phyloP scores from a whole-genome alignment of 305 asterid species.

The Solanum hybrid region DNA sequence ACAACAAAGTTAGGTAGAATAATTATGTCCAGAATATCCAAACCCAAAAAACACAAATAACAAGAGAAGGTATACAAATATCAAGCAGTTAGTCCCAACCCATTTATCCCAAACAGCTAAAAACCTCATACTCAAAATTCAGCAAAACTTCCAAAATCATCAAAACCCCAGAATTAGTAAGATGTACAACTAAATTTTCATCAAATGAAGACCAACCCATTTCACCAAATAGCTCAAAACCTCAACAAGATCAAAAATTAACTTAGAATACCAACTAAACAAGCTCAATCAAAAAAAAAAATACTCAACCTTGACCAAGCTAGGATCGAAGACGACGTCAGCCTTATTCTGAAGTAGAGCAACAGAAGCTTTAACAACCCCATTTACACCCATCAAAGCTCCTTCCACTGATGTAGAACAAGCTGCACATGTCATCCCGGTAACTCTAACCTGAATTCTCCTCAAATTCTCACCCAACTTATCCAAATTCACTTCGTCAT shows the following conservation, averaged over 20 bases:
- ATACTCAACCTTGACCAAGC: constrained; percentile 45
- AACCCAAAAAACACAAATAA: neutral
- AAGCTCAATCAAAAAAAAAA: neutral
- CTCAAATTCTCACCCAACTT: constrained; percentile 29
- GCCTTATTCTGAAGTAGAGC: constrained; percentile 95
- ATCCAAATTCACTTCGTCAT: constrained; percentile 30
- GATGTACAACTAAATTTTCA: neutral
- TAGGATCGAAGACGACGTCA: constrained; percentile 66
- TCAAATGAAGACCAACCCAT: neutral
- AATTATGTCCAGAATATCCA: neutral
- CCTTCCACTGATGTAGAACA: constrained; percentile 91
- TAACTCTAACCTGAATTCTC: constrained; percentile 69
- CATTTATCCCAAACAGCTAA: neutral
- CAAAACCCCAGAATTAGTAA: neutral
- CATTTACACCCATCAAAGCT: constrained; percentile 56
- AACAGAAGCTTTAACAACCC: constrained; percentile 82
- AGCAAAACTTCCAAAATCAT: neutral
- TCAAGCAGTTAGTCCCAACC: neutral
- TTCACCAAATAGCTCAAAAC: neutral
- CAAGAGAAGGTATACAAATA: neutral
- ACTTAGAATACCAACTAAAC: neutral
- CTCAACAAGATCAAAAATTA: neutral
- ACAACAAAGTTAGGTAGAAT: neutral
- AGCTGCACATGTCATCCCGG: constrained; percentile 99
- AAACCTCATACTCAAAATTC: neutral